Evolutionary conservation across 495 filamentous ascomycete genomes (phyloP).

Genomic region (Choiromyces venosus): DNA sequence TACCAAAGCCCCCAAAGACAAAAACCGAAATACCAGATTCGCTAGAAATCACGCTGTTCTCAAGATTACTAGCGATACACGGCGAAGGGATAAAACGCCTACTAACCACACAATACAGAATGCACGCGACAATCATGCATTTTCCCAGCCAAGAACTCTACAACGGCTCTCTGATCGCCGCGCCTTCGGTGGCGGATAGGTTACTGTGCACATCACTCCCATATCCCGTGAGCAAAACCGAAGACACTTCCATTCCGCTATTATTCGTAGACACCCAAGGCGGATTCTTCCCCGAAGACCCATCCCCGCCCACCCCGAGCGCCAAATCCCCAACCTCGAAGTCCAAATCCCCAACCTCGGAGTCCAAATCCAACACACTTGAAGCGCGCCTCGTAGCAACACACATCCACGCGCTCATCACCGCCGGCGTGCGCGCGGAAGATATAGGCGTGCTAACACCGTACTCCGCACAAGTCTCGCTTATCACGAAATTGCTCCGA

Average conservation of each 20-base stretch:
- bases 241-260: conserved; percentile 80
- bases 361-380: conserved; percentile 90
- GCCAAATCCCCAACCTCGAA: conserved; percentile 59
- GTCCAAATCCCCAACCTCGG: conserved; percentile 78
- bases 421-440: conserved; percentile 67
- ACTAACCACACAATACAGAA: conserved; percentile 97
- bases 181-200: conserved; percentile 65
- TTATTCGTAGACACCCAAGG: conserved; percentile 97
- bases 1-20: conserved; percentile 1
- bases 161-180: conserved; percentile 70
- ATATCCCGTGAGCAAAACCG: conserved; percentile 71
- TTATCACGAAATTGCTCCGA: conserved; percentile 68
- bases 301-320: conserved; percentile 29
- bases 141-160: conserved; percentile 91
- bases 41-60: conserved; percentile 85
- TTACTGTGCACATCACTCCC: conserved; percentile 67
- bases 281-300: conserved; percentile 69
- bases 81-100: conserved; percentile 81
- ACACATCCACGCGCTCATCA: conserved; percentile 70
- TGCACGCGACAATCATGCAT: conserved; percentile 92
- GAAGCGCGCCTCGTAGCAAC: conserved; percentile 73
- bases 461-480: conserved; percentile 86
- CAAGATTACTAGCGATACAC: conserved; percentile 75
- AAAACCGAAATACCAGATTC: conserved; percentile 45
- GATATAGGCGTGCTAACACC: conserved; percentile 93